Base-by-base conservation (phyloP, 1,139 yeast genomes). In the Pichia sp. region DNA sequence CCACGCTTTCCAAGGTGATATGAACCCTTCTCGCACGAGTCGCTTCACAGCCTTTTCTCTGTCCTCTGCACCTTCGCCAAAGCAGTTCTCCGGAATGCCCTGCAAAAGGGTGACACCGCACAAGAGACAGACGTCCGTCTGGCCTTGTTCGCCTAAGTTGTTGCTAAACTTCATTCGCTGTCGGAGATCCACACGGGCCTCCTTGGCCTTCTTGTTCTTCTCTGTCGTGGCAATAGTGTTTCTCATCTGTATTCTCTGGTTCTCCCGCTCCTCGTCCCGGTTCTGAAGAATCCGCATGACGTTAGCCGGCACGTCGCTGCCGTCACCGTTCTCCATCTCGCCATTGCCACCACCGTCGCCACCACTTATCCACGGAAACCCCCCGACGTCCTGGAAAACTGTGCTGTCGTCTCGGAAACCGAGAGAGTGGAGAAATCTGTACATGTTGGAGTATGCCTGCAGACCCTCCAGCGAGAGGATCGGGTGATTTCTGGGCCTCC, bases 41-140 rank as follows among this genome's bases (percentile, higher is more conserved):
- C 29, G 16, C 8, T 53, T 45, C 4, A 50, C 45, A 5, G 41
- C 42, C 15, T 66, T 56, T 40, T 70, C 68, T 54, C 15, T 56
- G 55, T 53, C 53, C 6, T 32, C 57, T 36, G 13, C 16, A 13
- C 69, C 69, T 62, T 62, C 67, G 5, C 70, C 61, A 51, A 68
- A 65, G 62, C 78, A 84, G 26, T 74, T 79, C 0, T 66, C 70
- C 0, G 90, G 85, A 3, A 87, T 78, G 0, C 96, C 97, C 52
- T 76, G 80, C 3, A 95, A 95, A 16, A 90, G 71, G 8, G 74
- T 77, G 1, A 81, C 76, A 1, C 88, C 90, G 70, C 97, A 90
- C 49, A 86, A 69, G 47, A 80, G 81, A 70, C 97, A 90, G 1
- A 82, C 76, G 13, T 79, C 70, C 19, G 70, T 60, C 10, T 62